Conservation (phyloP, 2,329 filamentous ascomycete genomes). For the Neurospora sp. region DNA sequence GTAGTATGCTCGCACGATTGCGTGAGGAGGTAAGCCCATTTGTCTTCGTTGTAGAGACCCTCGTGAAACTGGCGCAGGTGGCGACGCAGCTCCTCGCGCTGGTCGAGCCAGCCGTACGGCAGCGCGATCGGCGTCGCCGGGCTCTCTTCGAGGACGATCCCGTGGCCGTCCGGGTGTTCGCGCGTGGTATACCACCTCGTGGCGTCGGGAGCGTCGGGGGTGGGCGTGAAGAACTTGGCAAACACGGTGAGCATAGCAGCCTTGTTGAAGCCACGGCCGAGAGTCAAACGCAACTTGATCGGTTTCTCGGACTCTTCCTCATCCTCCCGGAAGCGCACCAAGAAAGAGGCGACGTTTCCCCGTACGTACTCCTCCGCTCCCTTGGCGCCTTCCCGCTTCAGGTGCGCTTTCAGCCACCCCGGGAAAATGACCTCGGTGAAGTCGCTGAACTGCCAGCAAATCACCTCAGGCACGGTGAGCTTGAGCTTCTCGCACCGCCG, state of each 20-base stretch:
- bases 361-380: conserved; percentile 26
- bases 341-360: conserved; percentile 29
- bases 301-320: conserved; percentile 31
- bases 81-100: conserved; percentile 37
- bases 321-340: conserved; percentile 40
- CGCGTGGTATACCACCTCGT: conserved; percentile 41
- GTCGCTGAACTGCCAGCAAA: conserved; percentile 51
- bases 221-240: conserved; percentile 43
- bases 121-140: conserved; percentile 41
- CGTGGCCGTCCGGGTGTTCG: conserved; percentile 30
- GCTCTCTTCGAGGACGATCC: conserved; percentile 30
- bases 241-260: conserved; percentile 33
- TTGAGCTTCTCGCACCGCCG: conserved; percentile 46
- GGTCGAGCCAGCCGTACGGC: conserved; percentile 13
- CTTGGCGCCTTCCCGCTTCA: conserved; percentile 19
- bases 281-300: conserved; percentile 39
- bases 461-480: conserved; percentile 38
- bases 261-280: conserved; percentile 31
- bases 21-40: conserved; percentile 41
- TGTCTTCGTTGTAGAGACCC: conserved; percentile 36
- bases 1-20: conserved; percentile 33
- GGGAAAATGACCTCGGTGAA: conserved; percentile 45
- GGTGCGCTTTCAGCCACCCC: conserved; percentile 38
- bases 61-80: conserved; percentile 39
- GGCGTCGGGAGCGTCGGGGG: conserved; percentile 18